phyloP scores from a whole-genome alignment of 305 asterid genomes.

The Fraxinus dipetala region DNA sequence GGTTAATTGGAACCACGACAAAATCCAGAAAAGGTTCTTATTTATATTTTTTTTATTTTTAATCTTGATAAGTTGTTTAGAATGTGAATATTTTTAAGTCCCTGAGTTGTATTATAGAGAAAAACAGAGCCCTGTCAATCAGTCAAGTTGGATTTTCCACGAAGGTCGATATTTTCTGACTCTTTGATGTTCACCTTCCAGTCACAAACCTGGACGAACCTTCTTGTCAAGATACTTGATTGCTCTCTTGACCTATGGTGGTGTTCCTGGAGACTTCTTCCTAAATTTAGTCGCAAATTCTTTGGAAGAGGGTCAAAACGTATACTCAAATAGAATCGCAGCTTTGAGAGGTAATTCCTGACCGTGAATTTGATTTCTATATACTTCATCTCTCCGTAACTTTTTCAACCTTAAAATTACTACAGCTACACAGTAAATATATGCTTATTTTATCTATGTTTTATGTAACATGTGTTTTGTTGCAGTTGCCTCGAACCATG shows the following conservation, averaged over 20 bases:
- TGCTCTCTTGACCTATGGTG: constrained; percentile 70
- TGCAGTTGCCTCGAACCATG: constrained; percentile 63
- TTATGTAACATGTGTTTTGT: constrained; percentile 10
- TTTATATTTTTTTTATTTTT: background rate
- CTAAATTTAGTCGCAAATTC: constrained; percentile 44
- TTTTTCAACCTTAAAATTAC: background rate
- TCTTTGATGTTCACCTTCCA: constrained; percentile 37
- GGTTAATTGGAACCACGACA: background rate
- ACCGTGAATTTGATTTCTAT: background rate
- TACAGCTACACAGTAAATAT: background rate
- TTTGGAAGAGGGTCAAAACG: constrained; percentile 50
- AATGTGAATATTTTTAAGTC: background rate
- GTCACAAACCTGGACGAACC: constrained; percentile 56
- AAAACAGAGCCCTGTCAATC: background rate
- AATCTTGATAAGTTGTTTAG: background rate
- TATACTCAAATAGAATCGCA: constrained; percentile 45
- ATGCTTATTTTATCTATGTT: background rate
- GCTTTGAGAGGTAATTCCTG: constrained; percentile 67
- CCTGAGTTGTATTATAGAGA: constrained; percentile 2
- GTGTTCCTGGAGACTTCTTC: constrained; percentile 60
- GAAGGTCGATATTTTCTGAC: constrained; percentile 20
- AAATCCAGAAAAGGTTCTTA: background rate
- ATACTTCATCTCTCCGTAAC: background rate
- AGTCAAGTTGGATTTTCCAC: background rate
- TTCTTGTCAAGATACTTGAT: constrained; percentile 59